Percentiles rank a stretch among this genome's conserved stretches.
phyloP scores from a whole-genome alignment of 2,329 filamentous ascomycete species.

The Aciculosporium take region DNA sequence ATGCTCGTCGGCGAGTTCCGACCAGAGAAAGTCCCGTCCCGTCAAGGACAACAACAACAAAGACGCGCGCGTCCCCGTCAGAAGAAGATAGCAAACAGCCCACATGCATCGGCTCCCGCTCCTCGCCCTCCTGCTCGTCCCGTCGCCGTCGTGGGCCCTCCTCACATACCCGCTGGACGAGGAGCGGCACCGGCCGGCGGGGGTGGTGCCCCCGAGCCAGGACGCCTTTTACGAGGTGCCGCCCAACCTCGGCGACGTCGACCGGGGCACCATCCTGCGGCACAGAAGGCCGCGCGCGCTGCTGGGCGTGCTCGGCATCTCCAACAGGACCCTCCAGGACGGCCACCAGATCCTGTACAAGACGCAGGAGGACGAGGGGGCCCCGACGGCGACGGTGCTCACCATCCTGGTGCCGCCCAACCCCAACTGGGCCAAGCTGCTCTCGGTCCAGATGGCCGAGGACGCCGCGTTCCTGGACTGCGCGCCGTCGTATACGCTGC shows the following conservation, averaged over 20 bases:
- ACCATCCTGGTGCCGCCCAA: conserved; percentile 24
- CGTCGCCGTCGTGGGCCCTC: too few relatives aligned
- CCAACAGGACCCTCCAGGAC: conserved; percentile 8
- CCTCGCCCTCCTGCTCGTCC: too few relatives aligned
- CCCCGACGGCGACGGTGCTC: conserved; percentile 22
- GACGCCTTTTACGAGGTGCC: conserved; percentile 10
- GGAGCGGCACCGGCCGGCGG: too few relatives aligned
- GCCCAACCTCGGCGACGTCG: not conserved
- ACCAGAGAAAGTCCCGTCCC: too few relatives aligned
- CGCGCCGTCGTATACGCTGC: conserved; percentile 13
- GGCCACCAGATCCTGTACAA: conserved; percentile 24
- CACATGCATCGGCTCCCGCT: too few relatives aligned
- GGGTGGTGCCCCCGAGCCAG: conserved; percentile 8
- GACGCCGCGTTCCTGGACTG: conserved; percentile 25
- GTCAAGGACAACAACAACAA: too few relatives aligned
- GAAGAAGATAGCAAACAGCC: too few relatives aligned
- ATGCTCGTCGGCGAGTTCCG: too few relatives aligned
- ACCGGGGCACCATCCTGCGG: conserved; percentile 7
- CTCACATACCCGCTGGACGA: too few relatives aligned
- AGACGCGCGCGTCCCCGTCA: too few relatives aligned
- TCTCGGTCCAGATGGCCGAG: conserved; percentile 29
- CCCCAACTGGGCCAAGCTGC: conserved; percentile 14
- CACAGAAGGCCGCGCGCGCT: conserved; percentile 6
- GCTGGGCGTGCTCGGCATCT: conserved; percentile 8
- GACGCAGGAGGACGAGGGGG: conserved; percentile 21